These are phyloP conservation scores for Wickerhamiella vanderwaltii DNA, from an alignment of 805 yeast species.

Conservation along the genomic window DNA sequence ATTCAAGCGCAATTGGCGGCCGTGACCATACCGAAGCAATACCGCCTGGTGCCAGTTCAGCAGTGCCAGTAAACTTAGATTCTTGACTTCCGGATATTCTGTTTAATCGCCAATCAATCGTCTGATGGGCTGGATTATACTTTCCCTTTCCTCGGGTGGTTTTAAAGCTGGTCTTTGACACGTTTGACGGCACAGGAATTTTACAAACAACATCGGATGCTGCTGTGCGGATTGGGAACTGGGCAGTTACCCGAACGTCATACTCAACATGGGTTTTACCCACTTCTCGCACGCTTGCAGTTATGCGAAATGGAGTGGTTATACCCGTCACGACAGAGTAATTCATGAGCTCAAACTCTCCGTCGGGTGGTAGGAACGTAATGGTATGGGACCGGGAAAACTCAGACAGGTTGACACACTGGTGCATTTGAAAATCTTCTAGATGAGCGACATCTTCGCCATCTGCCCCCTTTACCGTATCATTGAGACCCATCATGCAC, in stretches of 20 bases:
- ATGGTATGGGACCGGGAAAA: constrained; percentile 56
- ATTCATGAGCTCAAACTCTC: constrained; percentile 69
- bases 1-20: constrained; percentile 64
- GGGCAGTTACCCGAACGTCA: constrained; percentile 49
- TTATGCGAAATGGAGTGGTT: constrained; percentile 57
- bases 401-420: constrained; percentile 63
- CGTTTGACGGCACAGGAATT: constrained; percentile 58
- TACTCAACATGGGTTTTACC: constrained; percentile 41
- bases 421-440: constrained; percentile 77
- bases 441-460: constrained; percentile 30
- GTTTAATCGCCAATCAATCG: constrained; percentile 56
- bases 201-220: constrained; percentile 53
- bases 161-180: constrained; percentile 37
- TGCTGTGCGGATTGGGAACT: constrained; percentile 38
- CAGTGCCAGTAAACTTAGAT: constrained; percentile 44
- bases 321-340: constrained; percentile 50
- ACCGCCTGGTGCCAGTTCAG: constrained; percentile 29
- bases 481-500: constrained; percentile 70
- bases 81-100: constrained; percentile 59
- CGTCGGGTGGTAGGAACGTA: constrained; percentile 77
- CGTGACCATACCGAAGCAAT: constrained; percentile 44
- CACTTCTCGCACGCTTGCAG: constrained; percentile 39
- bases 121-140: constrained; percentile 51
- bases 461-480: constrained; percentile 25
- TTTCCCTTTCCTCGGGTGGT: constrained; percentile 53